These are phyloP conservation scores for Erythrobasidium hasegawianum DNA, from an alignment of 1,284 basidiomycete species.

Conservation along the genomic window DNA sequence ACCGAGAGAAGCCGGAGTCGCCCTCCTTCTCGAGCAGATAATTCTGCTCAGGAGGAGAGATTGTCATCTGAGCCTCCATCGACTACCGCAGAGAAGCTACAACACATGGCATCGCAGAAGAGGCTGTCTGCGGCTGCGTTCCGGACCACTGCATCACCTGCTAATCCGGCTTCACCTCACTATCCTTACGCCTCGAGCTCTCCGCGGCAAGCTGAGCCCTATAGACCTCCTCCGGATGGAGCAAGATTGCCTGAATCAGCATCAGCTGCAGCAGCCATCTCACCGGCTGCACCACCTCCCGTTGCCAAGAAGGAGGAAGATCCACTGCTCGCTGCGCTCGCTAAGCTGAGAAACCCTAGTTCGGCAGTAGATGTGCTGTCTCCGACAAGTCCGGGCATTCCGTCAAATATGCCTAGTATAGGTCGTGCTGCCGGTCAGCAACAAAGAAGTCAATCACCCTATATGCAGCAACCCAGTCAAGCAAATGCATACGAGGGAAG, in stretches of 20 bases:
- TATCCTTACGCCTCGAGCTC: constrained; percentile 28
- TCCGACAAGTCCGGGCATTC: constrained; percentile 21
- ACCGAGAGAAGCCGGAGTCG: constrained; percentile 7
- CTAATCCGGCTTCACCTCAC: neutral
- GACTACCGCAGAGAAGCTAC: constrained; percentile 29
- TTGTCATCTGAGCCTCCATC: neutral
- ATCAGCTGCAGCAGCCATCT: constrained; percentile 15
- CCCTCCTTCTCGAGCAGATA: constrained; percentile 21
- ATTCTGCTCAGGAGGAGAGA: too few species aligned
- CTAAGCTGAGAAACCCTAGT: constrained; percentile 30
- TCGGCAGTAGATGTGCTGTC: constrained; percentile 29
- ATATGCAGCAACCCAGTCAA: constrained; percentile 1
- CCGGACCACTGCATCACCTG: neutral
- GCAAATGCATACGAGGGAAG: neutral
- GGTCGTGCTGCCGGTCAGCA: neutral
- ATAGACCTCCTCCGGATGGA: constrained; percentile 20
- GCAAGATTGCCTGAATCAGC: constrained; percentile 11
- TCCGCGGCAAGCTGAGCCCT: constrained; percentile 26
- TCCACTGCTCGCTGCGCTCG: constrained; percentile 31
- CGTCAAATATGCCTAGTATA: neutral
- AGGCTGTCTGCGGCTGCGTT: constrained; percentile 22
- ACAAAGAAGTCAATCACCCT: constrained; percentile 24
- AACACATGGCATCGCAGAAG: constrained; percentile 32
- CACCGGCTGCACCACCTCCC: constrained; percentile 18
- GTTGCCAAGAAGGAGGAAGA: constrained; percentile 26